Percentiles rank a stretch among this genome's conserved stretches.
phyloP scores from a whole-genome alignment of 306 rosid genomes.

The Oemleria cerasiformis region DNA sequence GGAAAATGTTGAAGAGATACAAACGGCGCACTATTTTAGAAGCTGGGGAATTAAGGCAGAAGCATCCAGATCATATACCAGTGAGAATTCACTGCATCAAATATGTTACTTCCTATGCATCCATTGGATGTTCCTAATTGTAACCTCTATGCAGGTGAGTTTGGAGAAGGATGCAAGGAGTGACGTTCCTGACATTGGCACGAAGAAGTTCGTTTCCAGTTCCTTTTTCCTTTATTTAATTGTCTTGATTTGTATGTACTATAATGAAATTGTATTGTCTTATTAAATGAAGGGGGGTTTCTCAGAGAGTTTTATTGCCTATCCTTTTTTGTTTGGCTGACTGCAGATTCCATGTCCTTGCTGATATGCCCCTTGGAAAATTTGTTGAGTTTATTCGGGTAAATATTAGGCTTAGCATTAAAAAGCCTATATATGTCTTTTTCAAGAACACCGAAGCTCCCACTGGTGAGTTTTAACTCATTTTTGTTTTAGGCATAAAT shows the following conservation, averaged over 20 bases:
- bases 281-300: neutral
- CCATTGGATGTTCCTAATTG: neutral
- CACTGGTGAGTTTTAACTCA: neutral
- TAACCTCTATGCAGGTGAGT: neutral
- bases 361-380: neutral
- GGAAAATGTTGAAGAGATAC: neutral
- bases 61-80: neutral
- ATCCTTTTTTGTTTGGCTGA: neutral
- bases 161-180: neutral
- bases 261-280: neutral
- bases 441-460: neutral
- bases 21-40: neutral
- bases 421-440: neutral
- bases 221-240: neutral
- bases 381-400: neutral
- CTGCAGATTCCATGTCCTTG: neutral
- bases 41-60: neutral
- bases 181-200: neutral
- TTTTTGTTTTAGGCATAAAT: neutral
- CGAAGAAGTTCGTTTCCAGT: neutral
- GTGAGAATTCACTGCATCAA: neutral
- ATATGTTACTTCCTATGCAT: neutral
- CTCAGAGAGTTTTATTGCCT: neutral
- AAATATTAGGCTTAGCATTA: neutral
- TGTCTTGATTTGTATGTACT: neutral